Evolutionary conservation across 768 basidiomycete species (phyloP).

Genomic region (Termitomyces sp.): DNA sequence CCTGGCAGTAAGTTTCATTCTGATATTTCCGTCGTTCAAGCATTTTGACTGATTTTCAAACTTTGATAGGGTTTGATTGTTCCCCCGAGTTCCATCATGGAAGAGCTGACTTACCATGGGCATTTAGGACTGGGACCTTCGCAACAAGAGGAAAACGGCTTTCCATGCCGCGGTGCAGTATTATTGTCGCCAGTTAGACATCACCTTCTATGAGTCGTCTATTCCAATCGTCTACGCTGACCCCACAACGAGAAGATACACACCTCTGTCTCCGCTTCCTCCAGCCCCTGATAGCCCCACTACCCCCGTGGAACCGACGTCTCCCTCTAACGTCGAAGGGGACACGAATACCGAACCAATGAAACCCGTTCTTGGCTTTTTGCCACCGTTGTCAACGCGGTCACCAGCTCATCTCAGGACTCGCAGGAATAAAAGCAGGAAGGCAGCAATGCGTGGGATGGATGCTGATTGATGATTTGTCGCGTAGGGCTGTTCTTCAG

Average conservation of each 20-base stretch:
- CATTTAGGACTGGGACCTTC: constrained; percentile 53
- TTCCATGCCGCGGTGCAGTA: constrained; percentile 78
- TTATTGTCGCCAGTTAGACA: constrained; percentile 68
- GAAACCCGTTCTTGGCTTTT: constrained; percentile 42
- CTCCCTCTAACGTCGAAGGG: constrained; percentile 18
- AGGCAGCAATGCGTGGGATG: constrained; percentile 34
- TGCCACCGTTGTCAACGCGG: constrained; percentile 38
- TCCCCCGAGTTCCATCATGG: not conserved
- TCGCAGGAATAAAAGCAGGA: constrained; percentile 40
- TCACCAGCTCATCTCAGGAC: constrained; percentile 28
- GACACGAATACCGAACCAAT: constrained; percentile 25
- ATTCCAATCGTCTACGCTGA: constrained; percentile 55
- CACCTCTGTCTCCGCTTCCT: constrained; percentile 10
- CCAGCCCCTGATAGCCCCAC: constrained; percentile 9
- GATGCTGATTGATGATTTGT: constrained; percentile 14
- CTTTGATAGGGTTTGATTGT: constrained; percentile 5
- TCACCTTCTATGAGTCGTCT: constrained; percentile 55
- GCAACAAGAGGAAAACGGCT: constrained; percentile 60
- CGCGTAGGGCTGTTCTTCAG: not conserved
- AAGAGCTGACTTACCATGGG: not conserved
- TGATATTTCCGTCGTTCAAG: not conserved
- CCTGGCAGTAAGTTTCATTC: constrained; percentile 19
- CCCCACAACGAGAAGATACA: constrained; percentile 22
- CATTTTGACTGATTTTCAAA: not conserved
- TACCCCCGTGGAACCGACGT: constrained; percentile 13